A percentile compares a stretch with the other conserved stretches of the same genome.
Conservation (phyloP, 768 basidiomycete species). For the Russula earlei region DNA sequence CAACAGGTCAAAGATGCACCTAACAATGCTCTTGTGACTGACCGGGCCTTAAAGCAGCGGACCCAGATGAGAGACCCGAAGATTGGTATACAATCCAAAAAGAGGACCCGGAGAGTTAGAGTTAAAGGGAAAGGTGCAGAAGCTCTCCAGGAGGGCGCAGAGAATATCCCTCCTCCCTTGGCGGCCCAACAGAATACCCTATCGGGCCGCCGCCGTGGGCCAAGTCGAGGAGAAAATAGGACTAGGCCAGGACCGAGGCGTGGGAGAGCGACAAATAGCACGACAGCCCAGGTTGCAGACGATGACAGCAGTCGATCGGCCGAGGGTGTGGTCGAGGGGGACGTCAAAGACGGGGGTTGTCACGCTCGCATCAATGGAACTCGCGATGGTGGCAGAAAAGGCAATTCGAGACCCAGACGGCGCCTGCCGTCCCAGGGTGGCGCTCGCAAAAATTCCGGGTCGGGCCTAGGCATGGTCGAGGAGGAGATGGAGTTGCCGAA, state of each 20-base stretch:
- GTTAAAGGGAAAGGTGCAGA: neutral
- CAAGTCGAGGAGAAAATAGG: neutral
- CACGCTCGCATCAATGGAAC: neutral
- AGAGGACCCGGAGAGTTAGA: neutral
- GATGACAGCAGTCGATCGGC: neutral
- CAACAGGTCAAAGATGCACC: neutral
- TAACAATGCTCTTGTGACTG: neutral
- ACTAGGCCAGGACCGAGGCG: neutral
- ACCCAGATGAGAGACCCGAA: neutral
- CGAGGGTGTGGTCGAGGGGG: neutral
- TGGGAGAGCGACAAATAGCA: neutral
- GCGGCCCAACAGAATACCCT: neutral
- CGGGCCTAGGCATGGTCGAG: neutral
- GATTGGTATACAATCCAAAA: neutral
- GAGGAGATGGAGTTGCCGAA: neutral
- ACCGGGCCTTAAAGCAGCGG: neutral
- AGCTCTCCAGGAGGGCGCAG: neutral
- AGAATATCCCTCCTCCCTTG: conserved; percentile 7
- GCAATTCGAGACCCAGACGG: neutral
- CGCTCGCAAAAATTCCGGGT: neutral
- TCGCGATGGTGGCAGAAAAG: neutral
- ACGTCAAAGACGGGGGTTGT: neutral
- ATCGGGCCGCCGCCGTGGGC: neutral
- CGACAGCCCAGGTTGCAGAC: neutral
- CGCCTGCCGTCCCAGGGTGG: neutral